A percentile compares a stretch with the other conserved stretches of the same genome.
Evolutionary conservation across 768 basidiomycete genomes (phyloP).

Genomic region (Pleurotus tuoliensis): DNA sequence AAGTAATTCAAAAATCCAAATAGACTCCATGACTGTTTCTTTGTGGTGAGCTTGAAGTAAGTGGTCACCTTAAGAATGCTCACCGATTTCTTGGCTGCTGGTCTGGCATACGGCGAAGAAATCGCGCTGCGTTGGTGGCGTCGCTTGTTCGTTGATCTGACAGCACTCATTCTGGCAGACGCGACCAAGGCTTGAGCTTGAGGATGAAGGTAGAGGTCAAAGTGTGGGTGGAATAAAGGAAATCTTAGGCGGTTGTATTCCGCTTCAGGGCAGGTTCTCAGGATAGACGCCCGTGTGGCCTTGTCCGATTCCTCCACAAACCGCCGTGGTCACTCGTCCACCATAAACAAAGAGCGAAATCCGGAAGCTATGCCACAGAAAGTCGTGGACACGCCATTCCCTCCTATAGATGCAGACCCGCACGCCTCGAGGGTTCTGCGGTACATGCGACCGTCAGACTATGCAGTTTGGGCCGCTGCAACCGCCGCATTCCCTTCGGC

Average conservation of each 20-base stretch:
- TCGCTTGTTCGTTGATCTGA: slow-evolving; percentile 41
- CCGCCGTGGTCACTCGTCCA: too few species aligned
- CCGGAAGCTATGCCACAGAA: slow-evolving; percentile 43
- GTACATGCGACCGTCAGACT: slow-evolving; percentile 88
- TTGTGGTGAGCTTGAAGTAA: slow-evolving; percentile 13
- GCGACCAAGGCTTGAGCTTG: neutral
- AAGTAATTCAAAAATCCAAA: slow-evolving; percentile 45
- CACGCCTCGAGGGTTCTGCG: slow-evolving; percentile 82
- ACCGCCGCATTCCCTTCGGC: slow-evolving; percentile 82
- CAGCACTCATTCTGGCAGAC: slow-evolving; percentile 50
- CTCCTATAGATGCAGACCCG: slow-evolving; percentile 93
- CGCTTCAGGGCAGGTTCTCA: slow-evolving; percentile 30
- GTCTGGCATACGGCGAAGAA: slow-evolving; percentile 57
- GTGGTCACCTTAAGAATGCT: slow-evolving; percentile 13
- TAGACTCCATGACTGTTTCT: slow-evolving; percentile 45
- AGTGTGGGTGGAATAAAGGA: neutral
- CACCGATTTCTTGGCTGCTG: slow-evolving; percentile 45
- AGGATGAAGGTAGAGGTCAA: slow-evolving; percentile 1
- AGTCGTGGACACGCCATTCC: slow-evolving; percentile 63
- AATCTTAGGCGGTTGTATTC: neutral
- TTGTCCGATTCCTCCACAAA: slow-evolving; percentile 11
- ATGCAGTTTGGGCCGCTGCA: slow-evolving; percentile 74
- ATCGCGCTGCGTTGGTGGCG: slow-evolving; percentile 30
- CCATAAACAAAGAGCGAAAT: neutral
- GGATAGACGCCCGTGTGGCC: neutral